Base-by-base conservation (phyloP, 2,329 filamentous ascomycete genomes). In the Pezicula radicicola region DNA sequence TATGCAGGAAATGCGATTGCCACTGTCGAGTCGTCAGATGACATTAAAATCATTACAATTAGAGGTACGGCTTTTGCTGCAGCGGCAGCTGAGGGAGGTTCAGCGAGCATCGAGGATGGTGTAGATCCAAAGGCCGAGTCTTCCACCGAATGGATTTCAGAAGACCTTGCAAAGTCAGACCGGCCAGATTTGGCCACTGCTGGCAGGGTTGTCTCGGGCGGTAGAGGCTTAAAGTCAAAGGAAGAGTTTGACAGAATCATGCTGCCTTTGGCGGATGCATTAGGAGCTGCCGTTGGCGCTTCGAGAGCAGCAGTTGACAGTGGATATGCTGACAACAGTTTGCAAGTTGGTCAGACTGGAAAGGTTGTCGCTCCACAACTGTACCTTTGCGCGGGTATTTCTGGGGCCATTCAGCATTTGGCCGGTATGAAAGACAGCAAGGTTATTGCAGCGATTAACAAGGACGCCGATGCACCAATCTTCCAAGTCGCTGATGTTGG, bases 401-500 rank as follows among this genome's bases (percentile, higher is more conserved):
- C 91, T 8, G 94, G 94, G 49, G 94, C 94, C 19, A 99, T 99
- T 63, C 94, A 99, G 75, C 94, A 99, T 78, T 73, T 99, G 73
- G 94, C 94, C 30, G 94, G 94, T 68, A 99, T 99, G 94, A 99
- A 99, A 81, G 94, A 99, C 69, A 97, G 91, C 78, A 99, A 99
- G 78, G 94, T 99, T 53, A 99, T 99, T 75, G 94, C 93, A 19
- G 91, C 91, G 13, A 97, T 99, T 68, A 99, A 99, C 80, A 99
- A 99, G 77, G 94, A 99, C 67, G 78, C 85, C 4, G 94, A 99
- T 72, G 94, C 94, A 52, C 94, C 94, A 28, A 99, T 99, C 63
- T 99, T 99, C 80, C 94, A 99, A 74, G 85, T 99, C 53, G 94
- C 94, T 4, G 94, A 99, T 72, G 91, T 97, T 49, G 94, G 94